Evolutionary conservation across 2,329 filamentous ascomycete genomes (phyloP).

Genomic region (Macrophomina phaseolina): DNA sequence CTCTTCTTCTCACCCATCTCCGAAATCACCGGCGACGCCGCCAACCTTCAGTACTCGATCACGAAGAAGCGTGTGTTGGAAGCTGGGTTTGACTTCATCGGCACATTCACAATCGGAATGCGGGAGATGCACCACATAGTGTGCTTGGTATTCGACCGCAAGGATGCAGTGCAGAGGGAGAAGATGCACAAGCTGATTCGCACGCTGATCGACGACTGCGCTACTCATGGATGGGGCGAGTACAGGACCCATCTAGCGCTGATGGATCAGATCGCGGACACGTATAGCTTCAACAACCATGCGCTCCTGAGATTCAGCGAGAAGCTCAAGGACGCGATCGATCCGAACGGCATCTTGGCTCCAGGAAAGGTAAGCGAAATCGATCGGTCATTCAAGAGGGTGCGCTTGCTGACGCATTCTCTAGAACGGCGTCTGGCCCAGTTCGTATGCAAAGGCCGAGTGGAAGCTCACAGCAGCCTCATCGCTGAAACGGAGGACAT

Average conservation of each 20-base stretch:
- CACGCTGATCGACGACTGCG: conserved; percentile 47
- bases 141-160: conserved; percentile 42
- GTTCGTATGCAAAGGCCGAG: conserved; percentile 4
- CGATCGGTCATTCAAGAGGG: not conserved
- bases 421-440: conserved; percentile 14
- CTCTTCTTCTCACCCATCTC: conserved; percentile 53
- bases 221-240: conserved; percentile 50
- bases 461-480: conserved; percentile 14
- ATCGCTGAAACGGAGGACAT: conserved; percentile 4
- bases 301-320: conserved; percentile 53
- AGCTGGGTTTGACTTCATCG: conserved; percentile 36
- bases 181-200: conserved; percentile 37
- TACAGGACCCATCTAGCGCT: conserved; percentile 55
- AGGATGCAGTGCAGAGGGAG: conserved; percentile 34
- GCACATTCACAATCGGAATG: conserved; percentile 37
- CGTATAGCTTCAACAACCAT: conserved; percentile 53
- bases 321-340: conserved; percentile 52
- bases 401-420: not conserved
- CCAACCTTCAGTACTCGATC: conserved; percentile 45
- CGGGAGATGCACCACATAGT: conserved; percentile 53
- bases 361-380: conserved; percentile 33
- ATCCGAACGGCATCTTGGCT: conserved; percentile 45
- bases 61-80: conserved; percentile 33
- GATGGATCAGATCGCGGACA: conserved; percentile 55
- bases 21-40: conserved; percentile 51